These are phyloP conservation scores for Mortierella sp. DNA, from an alignment of 371 early-diverging fungal genomes.

Conservation along the genomic window DNA sequence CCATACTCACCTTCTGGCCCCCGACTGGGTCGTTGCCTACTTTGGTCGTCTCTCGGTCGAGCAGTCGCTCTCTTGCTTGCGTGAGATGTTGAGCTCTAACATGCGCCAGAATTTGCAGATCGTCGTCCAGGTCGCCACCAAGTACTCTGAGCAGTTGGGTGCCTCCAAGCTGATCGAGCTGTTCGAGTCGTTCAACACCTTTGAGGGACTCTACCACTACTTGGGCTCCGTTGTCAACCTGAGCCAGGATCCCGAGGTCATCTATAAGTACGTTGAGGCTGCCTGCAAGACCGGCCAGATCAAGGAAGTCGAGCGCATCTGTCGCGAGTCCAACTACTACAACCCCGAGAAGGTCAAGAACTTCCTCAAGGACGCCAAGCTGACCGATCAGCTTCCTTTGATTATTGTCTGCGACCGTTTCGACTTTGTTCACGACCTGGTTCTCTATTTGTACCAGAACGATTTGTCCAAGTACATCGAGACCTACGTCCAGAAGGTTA, in stretches of 20 bases:
- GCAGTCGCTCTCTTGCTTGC: slow-evolving; percentile 92
- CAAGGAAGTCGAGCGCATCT: slow-evolving; percentile 98
- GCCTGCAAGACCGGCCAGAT: slow-evolving; percentile 94
- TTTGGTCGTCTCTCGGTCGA: slow-evolving; percentile 96
- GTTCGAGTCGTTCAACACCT: slow-evolving; percentile 92
- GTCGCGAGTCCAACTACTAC: slow-evolving; percentile 95
- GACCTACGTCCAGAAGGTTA: slow-evolving; percentile 98
- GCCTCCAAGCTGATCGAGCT: slow-evolving; percentile 89
- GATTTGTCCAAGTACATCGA: slow-evolving; percentile 95
- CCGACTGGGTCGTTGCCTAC: slow-evolving; percentile 93
- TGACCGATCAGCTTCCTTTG: slow-evolving; percentile 95
- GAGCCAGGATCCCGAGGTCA: slow-evolving; percentile 94
- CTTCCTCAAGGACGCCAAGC: slow-evolving; percentile 96
- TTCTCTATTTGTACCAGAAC: slow-evolving; percentile 95
- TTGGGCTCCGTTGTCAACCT: slow-evolving; percentile 95
- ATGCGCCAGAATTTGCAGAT: slow-evolving; percentile 95
- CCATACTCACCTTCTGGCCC: slow-evolving; percentile 85
- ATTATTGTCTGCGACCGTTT: slow-evolving; percentile 98
- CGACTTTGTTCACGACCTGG: slow-evolving; percentile 97
- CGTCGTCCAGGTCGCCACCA: slow-evolving; percentile 95
- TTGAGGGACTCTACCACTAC: slow-evolving; percentile 93
- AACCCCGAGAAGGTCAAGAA: slow-evolving; percentile 98
- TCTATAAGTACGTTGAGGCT: slow-evolving; percentile 98
- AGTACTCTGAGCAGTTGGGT: slow-evolving; percentile 95
- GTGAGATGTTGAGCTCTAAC: slow-evolving; percentile 89